phyloP scores from a whole-genome alignment of 1,139 yeast genomes.

The Kazachstania sp. region DNA sequence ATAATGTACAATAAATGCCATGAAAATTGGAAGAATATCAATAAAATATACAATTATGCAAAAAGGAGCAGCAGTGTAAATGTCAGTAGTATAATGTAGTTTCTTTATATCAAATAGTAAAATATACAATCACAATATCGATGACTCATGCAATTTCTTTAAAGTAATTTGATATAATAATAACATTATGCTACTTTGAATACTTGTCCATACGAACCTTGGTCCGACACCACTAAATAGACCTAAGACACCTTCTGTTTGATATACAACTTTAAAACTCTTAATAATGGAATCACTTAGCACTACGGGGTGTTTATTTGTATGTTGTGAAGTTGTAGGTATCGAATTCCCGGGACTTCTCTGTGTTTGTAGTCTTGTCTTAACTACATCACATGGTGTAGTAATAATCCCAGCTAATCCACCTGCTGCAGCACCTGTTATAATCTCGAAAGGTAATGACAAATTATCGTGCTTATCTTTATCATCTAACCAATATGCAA shows the following conservation, averaged over 20 bases:
- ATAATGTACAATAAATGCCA: not conserved
- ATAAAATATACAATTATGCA: too few species aligned
- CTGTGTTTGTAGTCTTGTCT: conserved; percentile 84
- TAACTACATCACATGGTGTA: conserved; percentile 85
- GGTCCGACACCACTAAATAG: conserved; percentile 95
- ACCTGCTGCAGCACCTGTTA: conserved; percentile 94
- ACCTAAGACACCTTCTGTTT: conserved; percentile 68
- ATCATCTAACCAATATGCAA: conserved; percentile 39
- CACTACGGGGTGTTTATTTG: conserved; percentile 25
- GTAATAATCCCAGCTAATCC: conserved; percentile 85
- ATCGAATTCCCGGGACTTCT: not conserved
- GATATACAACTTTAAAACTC: conserved; percentile 61
- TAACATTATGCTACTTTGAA: conserved; percentile 92
- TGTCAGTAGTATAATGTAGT: too few species aligned
- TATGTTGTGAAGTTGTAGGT: conserved; percentile 10
- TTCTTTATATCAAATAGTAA: too few species aligned
- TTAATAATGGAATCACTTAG: conserved; percentile 46
- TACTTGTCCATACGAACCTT: conserved; percentile 89
- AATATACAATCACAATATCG: not conserved
- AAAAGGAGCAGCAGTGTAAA: too few species aligned
- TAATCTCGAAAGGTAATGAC: conserved; percentile 54
- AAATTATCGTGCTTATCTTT: conserved; percentile 35
- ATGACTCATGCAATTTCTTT: not conserved
- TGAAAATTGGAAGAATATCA: not conserved
- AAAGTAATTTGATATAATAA: conserved; percentile 60